phyloP scores from a whole-genome alignment of 106 monocot genomes.

The Apostasia ramifera region DNA sequence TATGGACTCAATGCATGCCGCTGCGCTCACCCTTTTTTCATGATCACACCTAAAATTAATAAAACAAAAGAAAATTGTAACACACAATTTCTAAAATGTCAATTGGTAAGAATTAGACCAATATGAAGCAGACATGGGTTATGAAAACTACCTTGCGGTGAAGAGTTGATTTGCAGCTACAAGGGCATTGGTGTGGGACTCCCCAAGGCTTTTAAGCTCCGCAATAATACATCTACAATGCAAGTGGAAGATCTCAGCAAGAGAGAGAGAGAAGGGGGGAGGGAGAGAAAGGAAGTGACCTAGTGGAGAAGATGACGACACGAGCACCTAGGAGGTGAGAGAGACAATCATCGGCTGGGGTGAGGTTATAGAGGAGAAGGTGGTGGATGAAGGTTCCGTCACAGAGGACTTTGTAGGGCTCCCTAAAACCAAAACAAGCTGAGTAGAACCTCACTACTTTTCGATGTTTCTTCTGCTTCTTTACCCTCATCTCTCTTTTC shows the following conservation, averaged over 20 bases:
- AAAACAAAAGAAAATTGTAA: neutral
- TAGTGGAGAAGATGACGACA: slow-evolving; percentile 55
- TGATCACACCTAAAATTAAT: slow-evolving; percentile 68
- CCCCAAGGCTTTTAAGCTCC: slow-evolving; percentile 70
- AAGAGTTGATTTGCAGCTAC: slow-evolving; percentile 43
- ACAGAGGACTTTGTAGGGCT: slow-evolving; percentile 89
- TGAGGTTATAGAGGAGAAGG: slow-evolving; percentile 54
- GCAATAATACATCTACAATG: slow-evolving; percentile 37
- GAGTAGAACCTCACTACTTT: slow-evolving; percentile 74
- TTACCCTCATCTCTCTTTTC: slow-evolving; percentile 56
- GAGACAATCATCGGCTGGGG: slow-evolving; percentile 61
- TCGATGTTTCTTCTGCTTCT: slow-evolving; percentile 83
- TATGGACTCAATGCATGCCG: slow-evolving; percentile 50
- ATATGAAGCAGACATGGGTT: neutral
- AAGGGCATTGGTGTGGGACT: slow-evolving; percentile 34
- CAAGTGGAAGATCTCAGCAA: neutral
- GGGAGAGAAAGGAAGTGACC: slow-evolving; percentile 6
- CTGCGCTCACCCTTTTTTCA: slow-evolving; percentile 68
- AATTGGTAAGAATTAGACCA: neutral
- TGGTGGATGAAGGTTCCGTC: slow-evolving; percentile 95
- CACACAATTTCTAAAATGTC: slow-evolving; percentile 1
- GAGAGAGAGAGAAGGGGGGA: neutral
- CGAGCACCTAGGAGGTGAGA: slow-evolving; percentile 46
- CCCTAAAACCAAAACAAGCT: slow-evolving; percentile 84
- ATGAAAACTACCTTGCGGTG: slow-evolving; percentile 35